Conservation (phyloP, 805 yeast genomes). For the Yamadazyma kitorensis region DNA sequence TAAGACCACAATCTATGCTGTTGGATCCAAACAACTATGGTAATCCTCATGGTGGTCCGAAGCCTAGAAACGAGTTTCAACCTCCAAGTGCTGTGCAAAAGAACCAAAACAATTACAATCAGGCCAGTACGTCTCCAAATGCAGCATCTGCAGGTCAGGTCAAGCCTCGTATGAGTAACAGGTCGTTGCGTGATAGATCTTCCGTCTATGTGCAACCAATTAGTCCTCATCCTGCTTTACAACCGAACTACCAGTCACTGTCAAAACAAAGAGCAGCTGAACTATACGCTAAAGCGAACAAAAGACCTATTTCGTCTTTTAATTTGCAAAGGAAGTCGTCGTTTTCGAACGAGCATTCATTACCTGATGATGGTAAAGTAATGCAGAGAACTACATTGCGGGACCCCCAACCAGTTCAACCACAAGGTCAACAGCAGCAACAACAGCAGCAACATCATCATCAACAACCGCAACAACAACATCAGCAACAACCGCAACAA, state of each 20-base stretch:
- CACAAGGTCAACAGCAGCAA: constrained; percentile 4
- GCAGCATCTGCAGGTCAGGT: constrained; percentile 5
- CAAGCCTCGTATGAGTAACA: constrained; percentile 25
- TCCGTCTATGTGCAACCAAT: constrained; percentile 30
- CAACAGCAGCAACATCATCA: constrained; percentile 1
- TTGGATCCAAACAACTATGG: constrained; percentile 1
- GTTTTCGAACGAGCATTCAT: constrained; percentile 10
- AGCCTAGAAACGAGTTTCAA: constrained; percentile 1
- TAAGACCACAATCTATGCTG: constrained; percentile 33
- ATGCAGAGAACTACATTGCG: constrained; percentile 12
- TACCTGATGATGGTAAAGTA: constrained; percentile 4
- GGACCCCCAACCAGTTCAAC: constrained; percentile 1
- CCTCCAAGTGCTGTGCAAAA: constrained; percentile 2
- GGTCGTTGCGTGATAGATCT: constrained; percentile 25
- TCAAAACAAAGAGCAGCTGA: constrained; percentile 49
- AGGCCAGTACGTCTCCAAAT: background rate
- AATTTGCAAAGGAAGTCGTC: constrained; percentile 19
- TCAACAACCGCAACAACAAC: constrained; percentile 5
- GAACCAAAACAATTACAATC: too few species aligned
- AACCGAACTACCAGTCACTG: constrained; percentile 37
- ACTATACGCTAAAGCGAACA: constrained; percentile 49
- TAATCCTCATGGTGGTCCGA: constrained; percentile 2
- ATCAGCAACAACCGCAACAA: constrained; percentile 3
- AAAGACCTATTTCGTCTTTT: constrained; percentile 37
- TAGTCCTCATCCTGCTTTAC: constrained; percentile 39